Base-by-base conservation (phyloP, 1,284 basidiomycete species). In the Tilletia setariae region DNA sequence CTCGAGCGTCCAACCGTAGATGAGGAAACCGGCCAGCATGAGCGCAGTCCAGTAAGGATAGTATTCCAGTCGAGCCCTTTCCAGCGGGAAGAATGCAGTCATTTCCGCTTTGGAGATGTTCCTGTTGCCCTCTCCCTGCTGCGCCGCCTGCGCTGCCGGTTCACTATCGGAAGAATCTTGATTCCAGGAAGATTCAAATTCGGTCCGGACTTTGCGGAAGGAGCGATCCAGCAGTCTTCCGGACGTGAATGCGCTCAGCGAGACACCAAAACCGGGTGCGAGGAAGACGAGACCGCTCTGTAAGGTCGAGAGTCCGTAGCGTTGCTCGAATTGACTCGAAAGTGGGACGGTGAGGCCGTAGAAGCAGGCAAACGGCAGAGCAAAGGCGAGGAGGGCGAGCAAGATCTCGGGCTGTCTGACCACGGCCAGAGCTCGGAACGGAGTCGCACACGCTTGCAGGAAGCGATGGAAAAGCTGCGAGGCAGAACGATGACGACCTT, bases 211-310 rank as follows among this genome's bases (percentile, higher is more conserved):
- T 23, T 47, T 44, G 21, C 62, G 62, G 25, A 44, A 64, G 8
- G 42, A 44, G 30, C 62, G 44, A 47, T 64, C 44, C 9, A 64
- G 23, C 21, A 64, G 16, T 16, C 62, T 44, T 4, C 62, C 62
- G n/a, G 62, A 44, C 15, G 19, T 13, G 19, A 64, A 43, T 23
- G 62, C 62, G 1, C 16, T n/a, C 16, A 42, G 19, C 35, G 44
- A 44, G 40, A 47, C 62, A 3, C 62, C 62, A n/a, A 30, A 23
- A 1, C 62, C 62, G 28, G 62, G 40, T 19, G 42, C 44, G 40
- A 64, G 40, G 25, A 64, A 64, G 44, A 64, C 40, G 21, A 64
- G 62, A 44, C 62, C 62, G 28, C 30, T 28, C 23, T 64, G 62
- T n/a, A 64, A 23, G n/a, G 44, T 47, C 35, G 32, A 40, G 1